These are phyloP conservation scores for Ceratocystis harringtonii DNA, from an alignment of 2,329 filamentous ascomycete genomes.

Conservation along the genomic window DNA sequence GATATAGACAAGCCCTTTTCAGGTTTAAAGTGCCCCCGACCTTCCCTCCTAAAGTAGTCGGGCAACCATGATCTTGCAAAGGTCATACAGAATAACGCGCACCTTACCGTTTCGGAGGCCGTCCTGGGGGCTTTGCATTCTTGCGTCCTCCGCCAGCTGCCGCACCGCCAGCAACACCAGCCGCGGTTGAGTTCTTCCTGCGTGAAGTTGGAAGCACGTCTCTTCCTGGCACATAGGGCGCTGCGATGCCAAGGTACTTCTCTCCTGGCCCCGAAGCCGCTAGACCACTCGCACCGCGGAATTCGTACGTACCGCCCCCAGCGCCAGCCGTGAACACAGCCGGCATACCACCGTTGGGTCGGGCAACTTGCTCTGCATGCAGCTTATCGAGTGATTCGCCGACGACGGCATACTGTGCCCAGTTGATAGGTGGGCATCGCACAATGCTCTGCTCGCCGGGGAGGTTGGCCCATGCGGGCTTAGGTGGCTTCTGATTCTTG, in stretches of 20 bases:
- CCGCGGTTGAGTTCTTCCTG: constrained; percentile 18
- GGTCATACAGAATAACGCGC: no score
- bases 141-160: neutral
- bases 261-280: constrained; percentile 22
- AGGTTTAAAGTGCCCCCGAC: neutral
- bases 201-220: constrained; percentile 32
- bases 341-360: constrained; percentile 44
- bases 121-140: constrained; percentile 9
- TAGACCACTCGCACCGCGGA: constrained; percentile 26
- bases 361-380: constrained; percentile 60
- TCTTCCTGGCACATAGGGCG: constrained; percentile 39
- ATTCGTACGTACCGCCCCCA: constrained; percentile 34
- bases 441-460: constrained; percentile 70
- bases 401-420: constrained; percentile 85
- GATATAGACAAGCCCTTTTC: neutral
- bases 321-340: constrained; percentile 26
- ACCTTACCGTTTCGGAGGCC: constrained; percentile 20
- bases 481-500: constrained; percentile 20
- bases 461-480: constrained; percentile 43
- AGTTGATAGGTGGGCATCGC: constrained; percentile 80
- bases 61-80: no score
- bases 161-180: neutral
- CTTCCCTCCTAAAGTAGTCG: neutral
- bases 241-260: constrained; percentile 36
- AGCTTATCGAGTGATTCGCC: constrained; percentile 62